Base-by-base conservation (phyloP, 2,329 filamentous ascomycete genomes). In the Aspergillus thermomutatus region DNA sequence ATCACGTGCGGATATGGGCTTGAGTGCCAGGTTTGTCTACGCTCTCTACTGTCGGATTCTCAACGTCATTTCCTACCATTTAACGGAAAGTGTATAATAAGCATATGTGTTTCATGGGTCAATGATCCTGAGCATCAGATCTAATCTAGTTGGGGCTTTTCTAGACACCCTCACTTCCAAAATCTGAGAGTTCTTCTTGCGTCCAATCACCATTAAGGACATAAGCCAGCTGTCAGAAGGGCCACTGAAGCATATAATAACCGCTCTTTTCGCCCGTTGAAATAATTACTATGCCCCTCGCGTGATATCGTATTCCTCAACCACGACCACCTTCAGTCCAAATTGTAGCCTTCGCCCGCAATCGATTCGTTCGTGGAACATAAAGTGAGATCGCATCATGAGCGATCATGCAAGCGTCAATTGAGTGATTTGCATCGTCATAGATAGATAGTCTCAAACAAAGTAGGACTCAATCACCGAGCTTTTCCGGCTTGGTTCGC, bases 401-500 rank as follows among this genome's bases (percentile, higher is more conserved):
- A 58, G 43, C 11, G 11, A 23, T 14, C 43, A 14, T 46, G 43
- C 43, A 57, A 55, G 27, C 21, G 53, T 7, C 21, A 56, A 54
- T 58, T 37, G 41, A 53, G 46, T 52, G 48, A 43, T 47, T 54
- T 56, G 37, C 25, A 54, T 40, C 52, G 50, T 55, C 19, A 55
- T 55, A 58, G 58, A 55, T 56, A 60, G 54, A 61, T 61, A 51
- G 56, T 59, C 56, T 60, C 53, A 56, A 50, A 21, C 43, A 56
- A 53, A 59, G 49, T 62, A 56, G 53, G 54, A 45, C 50, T 25
- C 25, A 55, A 58, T 68, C 58, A 80, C 60, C 78, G 78, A 52
- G 74, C 76, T 64, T 81, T 82, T 51, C 74, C 73, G 40, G 76
- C 78, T 64, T 81, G 79, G 61, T 80, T 78, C 49, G 79, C 77